Percentiles rank a stretch among this genome's conserved stretches.
These are phyloP conservation scores for Nelumbo lutea DNA, from an alignment of 164 flowering plant genomes.

Conservation along the genomic window DNA sequence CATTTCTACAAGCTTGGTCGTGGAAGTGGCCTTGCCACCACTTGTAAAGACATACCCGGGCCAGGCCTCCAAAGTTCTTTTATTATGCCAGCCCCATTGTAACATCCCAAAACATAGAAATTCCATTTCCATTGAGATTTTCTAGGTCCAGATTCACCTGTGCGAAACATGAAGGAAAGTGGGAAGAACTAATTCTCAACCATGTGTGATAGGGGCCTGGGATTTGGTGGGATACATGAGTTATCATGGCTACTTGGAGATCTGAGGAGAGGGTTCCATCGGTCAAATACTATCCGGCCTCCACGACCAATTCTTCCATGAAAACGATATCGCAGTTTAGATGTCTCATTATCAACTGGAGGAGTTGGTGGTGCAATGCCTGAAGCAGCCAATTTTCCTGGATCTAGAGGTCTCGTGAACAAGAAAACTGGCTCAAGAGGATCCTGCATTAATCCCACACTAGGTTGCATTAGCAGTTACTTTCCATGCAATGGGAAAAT, in stretches of 20 bases:
- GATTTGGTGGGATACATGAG: conserved; percentile 44
- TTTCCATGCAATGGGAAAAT: too few relatives aligned
- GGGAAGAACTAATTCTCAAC: conserved; percentile 18
- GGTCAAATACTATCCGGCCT: conserved; percentile 82
- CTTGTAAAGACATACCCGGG: neutral
- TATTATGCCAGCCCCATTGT: neutral
- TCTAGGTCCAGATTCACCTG: neutral
- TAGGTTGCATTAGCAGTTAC: too few relatives aligned
- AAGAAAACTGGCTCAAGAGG: conserved; percentile 75
- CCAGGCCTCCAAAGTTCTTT: neutral
- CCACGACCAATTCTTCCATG: conserved; percentile 94
- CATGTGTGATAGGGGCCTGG: conserved; percentile 31
- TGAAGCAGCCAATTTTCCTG: conserved; percentile 71
- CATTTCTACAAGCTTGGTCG: neutral
- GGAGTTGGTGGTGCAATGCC: conserved; percentile 65
- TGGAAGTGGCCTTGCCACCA: neutral
- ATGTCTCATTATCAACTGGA: conserved; percentile 29
- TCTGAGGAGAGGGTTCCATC: conserved; percentile 78
- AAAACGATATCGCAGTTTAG: conserved; percentile 34
- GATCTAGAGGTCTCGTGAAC: conserved; percentile 78
- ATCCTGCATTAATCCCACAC: conserved; percentile 52
- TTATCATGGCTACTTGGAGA: conserved; percentile 48
- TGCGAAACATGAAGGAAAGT: neutral
- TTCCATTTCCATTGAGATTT: conserved; percentile 2
- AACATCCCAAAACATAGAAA: conserved; percentile 3